A percentile compares a stretch with the other conserved stretches of the same genome.
These are phyloP conservation scores for Claviceps spartinae DNA, from an alignment of 2,329 filamentous ascomycete genomes.

Conservation along the genomic window DNA sequence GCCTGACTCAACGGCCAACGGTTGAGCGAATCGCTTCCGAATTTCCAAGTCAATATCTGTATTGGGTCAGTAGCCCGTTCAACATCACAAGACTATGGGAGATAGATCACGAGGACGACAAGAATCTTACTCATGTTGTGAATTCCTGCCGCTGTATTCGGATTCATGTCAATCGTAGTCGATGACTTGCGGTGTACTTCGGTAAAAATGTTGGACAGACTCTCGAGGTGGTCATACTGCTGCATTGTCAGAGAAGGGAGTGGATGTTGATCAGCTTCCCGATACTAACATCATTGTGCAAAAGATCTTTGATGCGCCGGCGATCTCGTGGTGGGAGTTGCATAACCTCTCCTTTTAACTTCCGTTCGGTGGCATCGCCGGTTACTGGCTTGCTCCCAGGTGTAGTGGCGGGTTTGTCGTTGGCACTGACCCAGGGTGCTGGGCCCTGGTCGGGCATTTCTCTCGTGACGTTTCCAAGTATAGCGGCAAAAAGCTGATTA, in stretches of 20 bases:
- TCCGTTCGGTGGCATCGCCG: slow-evolving; percentile 51
- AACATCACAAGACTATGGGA: background rate
- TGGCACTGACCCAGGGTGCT: slow-evolving; percentile 58
- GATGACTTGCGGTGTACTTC: slow-evolving; percentile 34
- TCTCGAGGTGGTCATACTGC: slow-evolving; percentile 42
- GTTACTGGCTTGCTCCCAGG: slow-evolving; percentile 47
- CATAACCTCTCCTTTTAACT: slow-evolving; percentile 57
- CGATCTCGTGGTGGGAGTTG: slow-evolving; percentile 53
- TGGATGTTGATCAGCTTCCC: background rate
- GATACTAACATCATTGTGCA: slow-evolving; percentile 40
- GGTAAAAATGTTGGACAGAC: slow-evolving; percentile 36
- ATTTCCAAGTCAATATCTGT: slow-evolving; percentile 54
- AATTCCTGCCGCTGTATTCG: slow-evolving; percentile 54
- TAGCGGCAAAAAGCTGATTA: slow-evolving; percentile 53
- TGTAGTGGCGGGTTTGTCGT: slow-evolving; percentile 48
- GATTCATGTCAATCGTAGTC: slow-evolving; percentile 45
- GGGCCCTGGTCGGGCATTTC: slow-evolving; percentile 56
- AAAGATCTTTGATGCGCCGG: slow-evolving; percentile 51
- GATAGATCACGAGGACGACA: background rate
- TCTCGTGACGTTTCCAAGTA: slow-evolving; percentile 55
- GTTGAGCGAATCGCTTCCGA: slow-evolving; percentile 49
- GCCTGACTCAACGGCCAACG: slow-evolving; percentile 52
- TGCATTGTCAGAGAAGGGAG: slow-evolving; percentile 8
- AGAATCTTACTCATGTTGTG: slow-evolving; percentile 61
- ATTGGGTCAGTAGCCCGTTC: slow-evolving; percentile 9